Base-by-base conservation (phyloP, 2,329 filamentous ascomycete species). In the Lasiodiplodia sp. region DNA sequence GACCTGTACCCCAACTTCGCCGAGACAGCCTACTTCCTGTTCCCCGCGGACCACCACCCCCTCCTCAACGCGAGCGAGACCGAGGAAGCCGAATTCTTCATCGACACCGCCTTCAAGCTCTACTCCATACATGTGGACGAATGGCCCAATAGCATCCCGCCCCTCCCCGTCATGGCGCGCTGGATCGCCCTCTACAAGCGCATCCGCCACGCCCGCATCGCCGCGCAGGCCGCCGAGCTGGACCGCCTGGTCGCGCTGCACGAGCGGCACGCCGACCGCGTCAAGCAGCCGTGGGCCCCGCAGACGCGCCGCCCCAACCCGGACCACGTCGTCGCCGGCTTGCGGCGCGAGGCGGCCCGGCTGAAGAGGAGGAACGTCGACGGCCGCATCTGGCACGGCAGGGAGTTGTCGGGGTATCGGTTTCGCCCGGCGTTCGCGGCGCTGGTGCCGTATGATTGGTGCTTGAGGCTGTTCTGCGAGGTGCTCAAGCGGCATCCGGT, bases 391-490 rank as follows among this genome's bases (percentile, higher is more conserved):
- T 7, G 37, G 6, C n/a, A 14, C 4, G 37, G 14, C 5, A 23
- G 7, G n/a, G 25, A 25, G 11, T 7, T 16, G 2, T 4, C 56
- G 14, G 4, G n/a, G 1, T 40, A 62, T 18, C 57, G 57, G 4
- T 62, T 62, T 38, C 6, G 34, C 12, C 14, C 16, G 12, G 12
- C 11, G 11, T 37, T 37, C 12, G 37, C 57, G 14, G 8, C 6
- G 5, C 12, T 62, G 10, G 57, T 62, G 21, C 57, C 57, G 21
- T 47, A 62, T 2, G 38, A 62, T 28, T 47, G 57, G 57, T 47
- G 40, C 18, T 6, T 62, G 18, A 10, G 25, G 37, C 37, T 62
- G 14, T 47, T 62, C 18, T 21, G 23, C n/a, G 5, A 10, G 4
- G 57, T 62, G 4, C 11, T 62, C 11, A 18, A 23, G 4, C n/a